Evolutionary conservation across 1,284 basidiomycete genomes (phyloP), one percentile per base, ranked within the genome.

Genomic region (Anthracocystis setariae): DNA sequence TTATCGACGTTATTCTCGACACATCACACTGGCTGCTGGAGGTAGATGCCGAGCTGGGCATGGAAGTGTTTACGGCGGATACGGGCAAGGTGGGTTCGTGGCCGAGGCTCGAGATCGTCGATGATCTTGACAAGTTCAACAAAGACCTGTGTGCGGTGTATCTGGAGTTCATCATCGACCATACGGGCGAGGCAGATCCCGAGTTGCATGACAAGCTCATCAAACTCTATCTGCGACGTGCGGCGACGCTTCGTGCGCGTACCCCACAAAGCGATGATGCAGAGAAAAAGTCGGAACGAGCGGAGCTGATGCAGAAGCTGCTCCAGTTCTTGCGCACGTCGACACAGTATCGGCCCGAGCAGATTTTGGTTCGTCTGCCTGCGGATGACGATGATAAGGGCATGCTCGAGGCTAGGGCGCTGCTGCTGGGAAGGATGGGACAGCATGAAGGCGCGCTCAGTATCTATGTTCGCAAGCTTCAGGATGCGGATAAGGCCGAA

Each of bases 41-140:
- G 38, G 86, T 88, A 39, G 88, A 94, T 73, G 84, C 86, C 0
- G 86, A 88, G 37, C 88, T 90, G 81, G 93, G 88, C 1, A 89
- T 95, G 64, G 87, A 93, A 90, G 93, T 99, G 49, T 98, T 98
- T 82, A 93, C 90, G 0, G 94, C 93, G 0, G 95, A 98, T 78
- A 64, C 83, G 84, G 66, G 85, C 84, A 37, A 93, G 7, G 92
- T 96, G 1, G 89, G 89, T 3, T 87, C 89, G 49, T 94, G 79
- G 50, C 80, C 80, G 5, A 54, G 75, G 17, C 49, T 66, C 12
- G 61, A 62, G 38, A 65, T 82, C 37, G 78, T 75, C 1, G 58
- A 54, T 12, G 67, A 91, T 80, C 87, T 98, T 4, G 90, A 92
- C 67, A 85, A 84, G 18, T 86, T 92, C 29, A 88, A 91, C 68